Conservation (phyloP, 75 land plant species). For the Pseudotsuga menziesii region DNA sequence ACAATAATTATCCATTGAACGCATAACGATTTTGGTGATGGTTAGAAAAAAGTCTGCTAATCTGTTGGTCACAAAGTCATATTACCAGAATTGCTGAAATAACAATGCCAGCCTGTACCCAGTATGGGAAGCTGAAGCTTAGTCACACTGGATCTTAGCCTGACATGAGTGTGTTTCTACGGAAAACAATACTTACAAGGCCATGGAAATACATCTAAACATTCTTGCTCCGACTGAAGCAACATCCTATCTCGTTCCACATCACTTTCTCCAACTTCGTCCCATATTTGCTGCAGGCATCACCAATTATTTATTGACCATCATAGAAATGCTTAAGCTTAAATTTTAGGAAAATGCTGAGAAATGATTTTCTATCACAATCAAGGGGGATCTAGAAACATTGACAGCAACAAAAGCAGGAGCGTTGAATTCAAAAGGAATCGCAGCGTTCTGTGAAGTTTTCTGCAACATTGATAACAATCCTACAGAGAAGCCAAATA, state of each 20-base stretch:
- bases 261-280: conserved; percentile 95
- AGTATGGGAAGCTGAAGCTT: background rate
- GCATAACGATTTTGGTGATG: background rate
- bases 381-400: too few relatives aligned
- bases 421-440: background rate
- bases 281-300: conserved; percentile 84
- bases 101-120: too few relatives aligned
- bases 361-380: too few relatives aligned
- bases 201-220: conserved; percentile 81
- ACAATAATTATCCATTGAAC: background rate
- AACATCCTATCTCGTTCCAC: conserved; percentile 88
- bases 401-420: background rate
- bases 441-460: too few relatives aligned
- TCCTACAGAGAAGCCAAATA: too few relatives aligned
- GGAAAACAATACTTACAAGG: conserved; percentile 27
- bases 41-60: background rate
- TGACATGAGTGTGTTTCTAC: background rate
- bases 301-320: background rate
- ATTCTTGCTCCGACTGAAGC: conserved; percentile 89
- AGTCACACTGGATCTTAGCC: background rate
- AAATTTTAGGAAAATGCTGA: background rate
- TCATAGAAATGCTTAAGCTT: background rate
- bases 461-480: too few relatives aligned
- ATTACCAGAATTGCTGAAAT: background rate
- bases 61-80: background rate